Percentiles rank a stretch among this genome's conserved stretches.
Conservation (phyloP, 345 rosid genomes). For the Lumnitzera racemosa region DNA sequence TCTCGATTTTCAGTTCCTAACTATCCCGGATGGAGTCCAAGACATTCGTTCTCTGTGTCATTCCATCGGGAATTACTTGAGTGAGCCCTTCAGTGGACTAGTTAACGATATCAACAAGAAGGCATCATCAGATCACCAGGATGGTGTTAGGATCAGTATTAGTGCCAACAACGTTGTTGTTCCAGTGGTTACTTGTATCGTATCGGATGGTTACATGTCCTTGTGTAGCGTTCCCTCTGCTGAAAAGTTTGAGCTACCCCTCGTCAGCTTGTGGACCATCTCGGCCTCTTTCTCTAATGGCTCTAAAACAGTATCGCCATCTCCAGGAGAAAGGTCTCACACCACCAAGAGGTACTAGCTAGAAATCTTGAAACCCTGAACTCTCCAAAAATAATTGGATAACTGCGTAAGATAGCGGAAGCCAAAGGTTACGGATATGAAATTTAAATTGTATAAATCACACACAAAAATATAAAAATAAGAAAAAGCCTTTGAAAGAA, state of each 20-base stretch:
- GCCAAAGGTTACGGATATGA: too few relatives aligned
- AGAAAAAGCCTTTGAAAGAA: too few relatives aligned
- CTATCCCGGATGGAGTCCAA: slow-evolving; percentile 14
- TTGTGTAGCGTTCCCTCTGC: slow-evolving; percentile 6
- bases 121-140: too few relatives aligned
- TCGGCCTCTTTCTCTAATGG: slow-evolving; percentile 2
- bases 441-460: too few relatives aligned
- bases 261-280: slow-evolving; percentile 4
- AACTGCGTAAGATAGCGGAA: too few relatives aligned
- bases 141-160: not conserved
- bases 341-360: slow-evolving; percentile 12
- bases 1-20: slow-evolving; percentile 8
- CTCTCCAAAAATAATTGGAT: too few relatives aligned
- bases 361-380: too few relatives aligned
- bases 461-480: too few relatives aligned
- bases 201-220: slow-evolving; percentile 15
- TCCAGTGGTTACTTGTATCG: slow-evolving; percentile 10
- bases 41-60: slow-evolving; percentile 6
- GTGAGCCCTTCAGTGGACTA: slow-evolving; percentile 9
- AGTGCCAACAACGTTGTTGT: not conserved
- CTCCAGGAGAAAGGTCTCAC: slow-evolving; percentile 9
- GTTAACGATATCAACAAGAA: not conserved
- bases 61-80: not conserved
- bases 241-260: slow-evolving; percentile 1
- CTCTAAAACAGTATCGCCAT: not conserved